A percentile compares a stretch with the other conserved stretches of the same genome.
These are phyloP conservation scores for Jackrogersella multiformis DNA, from an alignment of 495 filamentous ascomycete species.

Conservation along the genomic window DNA sequence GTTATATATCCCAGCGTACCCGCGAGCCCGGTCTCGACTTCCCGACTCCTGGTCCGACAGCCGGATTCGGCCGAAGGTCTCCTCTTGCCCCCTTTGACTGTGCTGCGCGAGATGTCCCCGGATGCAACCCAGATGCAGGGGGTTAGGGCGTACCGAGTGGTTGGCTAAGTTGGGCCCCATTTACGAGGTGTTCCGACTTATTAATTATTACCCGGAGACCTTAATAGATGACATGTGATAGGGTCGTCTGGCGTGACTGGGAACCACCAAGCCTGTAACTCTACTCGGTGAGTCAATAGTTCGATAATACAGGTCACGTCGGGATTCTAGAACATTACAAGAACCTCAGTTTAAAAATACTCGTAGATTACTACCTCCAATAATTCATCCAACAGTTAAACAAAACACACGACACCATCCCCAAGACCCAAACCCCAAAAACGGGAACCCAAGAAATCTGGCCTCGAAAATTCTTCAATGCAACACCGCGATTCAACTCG, in stretches of 20 bases:
- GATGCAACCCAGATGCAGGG: constrained; percentile 19
- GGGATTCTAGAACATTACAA: not conserved
- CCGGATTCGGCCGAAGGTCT: not conserved
- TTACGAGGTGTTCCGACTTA: not conserved
- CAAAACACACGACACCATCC: not conserved
- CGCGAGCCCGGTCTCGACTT: constrained; percentile 36
- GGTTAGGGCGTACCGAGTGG: constrained; percentile 21
- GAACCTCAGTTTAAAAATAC: no score
- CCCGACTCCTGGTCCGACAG: constrained; percentile 15
- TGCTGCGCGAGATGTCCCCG: constrained; percentile 17
- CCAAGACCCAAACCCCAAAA: not conserved
- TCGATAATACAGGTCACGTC: not conserved
- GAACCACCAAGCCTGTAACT: not conserved
- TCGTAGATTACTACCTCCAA: not conserved
- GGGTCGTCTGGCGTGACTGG: not conserved
- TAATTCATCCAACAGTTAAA: not conserved
- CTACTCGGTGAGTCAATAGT: not conserved
- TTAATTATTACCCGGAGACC: constrained; percentile 22
- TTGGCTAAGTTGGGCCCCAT: constrained; percentile 24
- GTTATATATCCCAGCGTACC: constrained; percentile 23
- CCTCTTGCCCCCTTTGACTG: no score
- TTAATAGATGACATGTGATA: constrained; percentile 17
- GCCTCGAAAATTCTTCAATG: not conserved
- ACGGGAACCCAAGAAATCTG: not conserved
- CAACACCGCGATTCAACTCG: not conserved